Conservation (phyloP, 345 rosid species). For the Euphorbia tirucalli region DNA sequence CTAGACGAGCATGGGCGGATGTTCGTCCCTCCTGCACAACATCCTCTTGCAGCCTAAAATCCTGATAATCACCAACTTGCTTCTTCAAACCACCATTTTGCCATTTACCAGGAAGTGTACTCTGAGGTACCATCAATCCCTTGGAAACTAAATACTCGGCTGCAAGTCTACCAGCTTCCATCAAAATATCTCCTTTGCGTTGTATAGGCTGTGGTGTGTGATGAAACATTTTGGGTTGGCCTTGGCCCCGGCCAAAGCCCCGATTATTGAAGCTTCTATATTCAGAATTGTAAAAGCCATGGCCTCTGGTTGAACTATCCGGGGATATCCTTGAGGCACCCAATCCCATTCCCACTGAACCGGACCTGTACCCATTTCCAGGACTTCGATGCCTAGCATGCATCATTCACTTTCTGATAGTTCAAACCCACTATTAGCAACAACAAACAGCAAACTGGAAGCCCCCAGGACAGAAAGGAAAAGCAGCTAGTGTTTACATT, state of each 20-base stretch:
- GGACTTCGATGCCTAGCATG: conserved; percentile 84
- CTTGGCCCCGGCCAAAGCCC: conserved; percentile 74
- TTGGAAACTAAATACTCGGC: conserved; percentile 88
- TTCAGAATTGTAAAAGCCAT: conserved; percentile 69
- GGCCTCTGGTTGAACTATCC: conserved; percentile 71
- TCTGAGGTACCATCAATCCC: conserved; percentile 60
- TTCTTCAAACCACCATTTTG: conserved; percentile 66
- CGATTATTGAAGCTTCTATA: conserved; percentile 63
- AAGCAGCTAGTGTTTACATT: neutral
- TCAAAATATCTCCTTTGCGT: conserved; percentile 59
- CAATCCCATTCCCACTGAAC: conserved; percentile 57
- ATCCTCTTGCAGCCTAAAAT: conserved; percentile 63
- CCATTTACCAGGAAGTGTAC: conserved; percentile 68
- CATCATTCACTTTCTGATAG: conserved; percentile 41
- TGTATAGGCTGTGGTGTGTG: conserved; percentile 48
- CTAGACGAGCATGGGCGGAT: conserved; percentile 51
- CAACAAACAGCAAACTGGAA: neutral
- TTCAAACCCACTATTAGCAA: neutral
- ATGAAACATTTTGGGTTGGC: conserved; percentile 57
- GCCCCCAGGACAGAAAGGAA: neutral
- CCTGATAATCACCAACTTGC: conserved; percentile 52
- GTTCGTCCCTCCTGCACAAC: conserved; percentile 42
- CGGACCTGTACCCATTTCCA: conserved; percentile 85
- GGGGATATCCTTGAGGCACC: conserved; percentile 56
- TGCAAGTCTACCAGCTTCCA: conserved; percentile 96